Conservation (phyloP, 2,329 filamentous ascomycete genomes). For the Xylariaceae sp. region DNA sequence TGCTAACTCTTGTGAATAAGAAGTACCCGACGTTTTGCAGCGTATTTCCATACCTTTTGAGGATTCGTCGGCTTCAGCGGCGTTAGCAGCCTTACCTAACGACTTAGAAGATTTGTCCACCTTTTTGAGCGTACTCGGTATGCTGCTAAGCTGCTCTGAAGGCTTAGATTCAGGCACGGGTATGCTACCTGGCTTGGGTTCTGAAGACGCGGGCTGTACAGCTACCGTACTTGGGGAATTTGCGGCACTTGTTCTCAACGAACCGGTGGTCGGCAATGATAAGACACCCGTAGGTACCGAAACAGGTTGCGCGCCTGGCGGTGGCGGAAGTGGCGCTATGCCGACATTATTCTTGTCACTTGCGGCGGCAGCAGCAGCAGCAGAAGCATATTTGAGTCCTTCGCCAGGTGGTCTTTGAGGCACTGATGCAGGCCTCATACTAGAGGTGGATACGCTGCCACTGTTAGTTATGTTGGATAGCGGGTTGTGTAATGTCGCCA, state of each 20-base stretch:
- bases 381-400: slow-evolving; percentile 92
- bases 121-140: slow-evolving; percentile 28
- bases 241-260: slow-evolving; percentile 49
- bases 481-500: slow-evolving; percentile 81
- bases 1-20: slow-evolving; percentile 27
- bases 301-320: slow-evolving; percentile 55
- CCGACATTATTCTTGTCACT: slow-evolving; percentile 84
- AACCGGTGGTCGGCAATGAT: slow-evolving; percentile 45
- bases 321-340: slow-evolving; percentile 87
- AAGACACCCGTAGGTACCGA: slow-evolving; percentile 36
- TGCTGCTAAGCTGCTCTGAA: slow-evolving; percentile 23
- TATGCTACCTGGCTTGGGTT: slow-evolving; percentile 23
- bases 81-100: slow-evolving; percentile 40
- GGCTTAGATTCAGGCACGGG: slow-evolving; percentile 29
- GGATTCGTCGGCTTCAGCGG: slow-evolving; percentile 39
- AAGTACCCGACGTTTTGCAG: neutral
- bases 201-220: slow-evolving; percentile 40
- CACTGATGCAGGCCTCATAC: slow-evolving; percentile 89
- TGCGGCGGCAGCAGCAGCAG: slow-evolving; percentile 86
- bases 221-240: slow-evolving; percentile 48
- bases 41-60: slow-evolving; percentile 39
- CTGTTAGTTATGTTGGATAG: slow-evolving; percentile 57
- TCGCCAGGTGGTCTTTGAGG: slow-evolving; percentile 82
- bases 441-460: slow-evolving; percentile 38
- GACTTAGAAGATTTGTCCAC: slow-evolving; percentile 37